Base-by-base conservation (phyloP, 2,329 filamentous ascomycete genomes). In the Keithomyces neogunnii region DNA sequence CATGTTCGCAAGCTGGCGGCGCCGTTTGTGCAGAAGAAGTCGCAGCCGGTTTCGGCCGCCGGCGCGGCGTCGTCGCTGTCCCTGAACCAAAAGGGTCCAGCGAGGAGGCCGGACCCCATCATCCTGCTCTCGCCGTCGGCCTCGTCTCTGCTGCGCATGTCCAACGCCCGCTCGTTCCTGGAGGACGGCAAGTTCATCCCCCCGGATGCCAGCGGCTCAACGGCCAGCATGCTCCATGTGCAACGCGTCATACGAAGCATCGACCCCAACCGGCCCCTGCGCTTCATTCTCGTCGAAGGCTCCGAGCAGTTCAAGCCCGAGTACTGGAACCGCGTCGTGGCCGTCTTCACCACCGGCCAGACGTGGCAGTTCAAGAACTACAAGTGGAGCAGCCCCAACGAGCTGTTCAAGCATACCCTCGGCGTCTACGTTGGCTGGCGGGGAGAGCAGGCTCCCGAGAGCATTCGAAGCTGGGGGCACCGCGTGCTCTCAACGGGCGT, bases 301-400 rank as follows among this genome's bases (percentile, higher is more conserved):
- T 88, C 91, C 0, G 86, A 95, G 64, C 87, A 93, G 67, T 99
- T 99, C 79, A 95, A 96, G 68, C 93, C 93, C 0, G 91, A 97
- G 65, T 96, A 97, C 74, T 99, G 93, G 93, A 85, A 85, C 62
- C 85, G 91, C 48, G 87, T 99, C 5, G 93, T 96, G 2, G 93
- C 88, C 10, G 91, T 99, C 52, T 97, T 99, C 72, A 99, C 93
- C 0, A 99, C 93, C 0, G 93, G 93, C 35, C 93, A 99, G 72
- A 84, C 86, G 8, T 99, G 93, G 93, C 93, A 99, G 71, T 99
- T 99, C 73, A 96, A 96, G 72, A 88, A 84, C 59, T 99, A 99
- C 79, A 96, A 95, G 70, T 99, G 93, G 89, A 85, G 85, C 59
- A 85, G 86, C 51, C 88, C 93, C 0, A 79, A 84, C 11, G 93